These are phyloP conservation scores for Zygosaccharomyces bailii DNA, from an alignment of 805 yeast species.

Conservation along the genomic window DNA sequence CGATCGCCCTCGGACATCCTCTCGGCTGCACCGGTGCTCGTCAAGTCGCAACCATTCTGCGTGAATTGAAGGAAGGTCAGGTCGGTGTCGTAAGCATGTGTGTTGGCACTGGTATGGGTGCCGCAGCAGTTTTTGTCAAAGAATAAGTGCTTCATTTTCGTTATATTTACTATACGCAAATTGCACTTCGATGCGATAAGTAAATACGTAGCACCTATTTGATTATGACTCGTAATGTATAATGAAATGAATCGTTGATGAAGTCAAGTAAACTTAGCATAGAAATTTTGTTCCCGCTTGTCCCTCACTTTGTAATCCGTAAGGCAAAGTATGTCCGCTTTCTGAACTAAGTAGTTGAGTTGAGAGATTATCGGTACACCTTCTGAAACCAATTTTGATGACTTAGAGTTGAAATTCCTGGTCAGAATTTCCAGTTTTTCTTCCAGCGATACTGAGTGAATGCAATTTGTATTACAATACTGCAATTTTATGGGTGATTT, in stretches of 20 bases:
- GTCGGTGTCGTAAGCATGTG: slow-evolving; percentile 95
- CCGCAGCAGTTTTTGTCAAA: slow-evolving; percentile 79
- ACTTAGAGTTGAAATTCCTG: slow-evolving; percentile 26
- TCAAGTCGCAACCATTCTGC: slow-evolving; percentile 82
- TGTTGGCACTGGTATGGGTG: slow-evolving; percentile 98
- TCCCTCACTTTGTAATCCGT: slow-evolving; percentile 19
- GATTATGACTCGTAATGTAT: too few relatives aligned
- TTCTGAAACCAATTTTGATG: slow-evolving; percentile 14
- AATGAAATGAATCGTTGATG: too few relatives aligned
- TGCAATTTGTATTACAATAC: slow-evolving; percentile 3
- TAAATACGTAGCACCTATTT: too few relatives aligned
- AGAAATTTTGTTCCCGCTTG: slow-evolving; percentile 18
- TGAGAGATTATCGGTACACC: slow-evolving; percentile 24
- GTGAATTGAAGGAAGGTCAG: slow-evolving; percentile 75
- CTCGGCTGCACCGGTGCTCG: slow-evolving; percentile 89
- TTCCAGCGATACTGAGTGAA: slow-evolving; percentile 2
- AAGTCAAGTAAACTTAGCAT: slow-evolving; percentile 9
- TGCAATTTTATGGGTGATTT: slow-evolving; percentile 21
- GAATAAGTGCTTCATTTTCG: slow-evolving; percentile 51
- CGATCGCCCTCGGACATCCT: slow-evolving; percentile 95
- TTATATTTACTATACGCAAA: too few relatives aligned
- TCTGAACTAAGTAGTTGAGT: slow-evolving; percentile 26
- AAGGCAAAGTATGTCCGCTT: slow-evolving; percentile 15
- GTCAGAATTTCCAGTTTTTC: slow-evolving; percentile 13
- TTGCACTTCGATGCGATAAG: too few relatives aligned